phyloP scores from a whole-genome alignment of 441 rosid genomes.

The Erodium texanum region DNA sequence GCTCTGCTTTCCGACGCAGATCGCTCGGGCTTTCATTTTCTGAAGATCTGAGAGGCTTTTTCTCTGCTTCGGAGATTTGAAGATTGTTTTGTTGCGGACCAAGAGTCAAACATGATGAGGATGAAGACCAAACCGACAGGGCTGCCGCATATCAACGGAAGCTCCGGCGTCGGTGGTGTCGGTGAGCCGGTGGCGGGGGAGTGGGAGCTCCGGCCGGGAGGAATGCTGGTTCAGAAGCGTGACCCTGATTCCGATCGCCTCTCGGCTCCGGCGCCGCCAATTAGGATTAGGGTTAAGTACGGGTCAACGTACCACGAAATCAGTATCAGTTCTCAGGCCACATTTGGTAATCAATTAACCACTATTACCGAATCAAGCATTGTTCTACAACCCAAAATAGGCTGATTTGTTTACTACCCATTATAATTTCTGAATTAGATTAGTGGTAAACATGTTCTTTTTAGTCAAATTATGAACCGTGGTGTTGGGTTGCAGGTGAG shows the following conservation, averaged over 20 bases:
- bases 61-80: no score
- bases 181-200: conserved; percentile 45
- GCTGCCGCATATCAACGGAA: conserved; percentile 2
- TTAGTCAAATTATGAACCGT: no score
- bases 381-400: no score
- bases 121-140: conserved; percentile 47
- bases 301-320: conserved; percentile 77
- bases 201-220: conserved; percentile 95
- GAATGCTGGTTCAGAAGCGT: conserved; percentile 92
- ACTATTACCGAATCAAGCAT: no score
- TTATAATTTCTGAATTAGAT: no score
- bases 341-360: conserved; percentile 55
- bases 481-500: conserved; percentile 48
- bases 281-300: conserved; percentile 80
- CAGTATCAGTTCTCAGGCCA: conserved; percentile 68
- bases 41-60: conserved; percentile 35
- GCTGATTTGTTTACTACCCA: neutral
- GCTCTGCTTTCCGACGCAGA: conserved; percentile 31
- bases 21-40: conserved; percentile 18
- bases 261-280: conserved; percentile 66
- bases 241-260: conserved; percentile 56
- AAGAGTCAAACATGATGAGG: conserved; percentile 50
- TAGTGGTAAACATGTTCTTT: no score
- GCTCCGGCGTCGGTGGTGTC: conserved; percentile 18
- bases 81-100: neutral